Evolutionary conservation across 257 asterid genomes (phyloP).

Genomic region (Salvia miltiorrhiza): DNA sequence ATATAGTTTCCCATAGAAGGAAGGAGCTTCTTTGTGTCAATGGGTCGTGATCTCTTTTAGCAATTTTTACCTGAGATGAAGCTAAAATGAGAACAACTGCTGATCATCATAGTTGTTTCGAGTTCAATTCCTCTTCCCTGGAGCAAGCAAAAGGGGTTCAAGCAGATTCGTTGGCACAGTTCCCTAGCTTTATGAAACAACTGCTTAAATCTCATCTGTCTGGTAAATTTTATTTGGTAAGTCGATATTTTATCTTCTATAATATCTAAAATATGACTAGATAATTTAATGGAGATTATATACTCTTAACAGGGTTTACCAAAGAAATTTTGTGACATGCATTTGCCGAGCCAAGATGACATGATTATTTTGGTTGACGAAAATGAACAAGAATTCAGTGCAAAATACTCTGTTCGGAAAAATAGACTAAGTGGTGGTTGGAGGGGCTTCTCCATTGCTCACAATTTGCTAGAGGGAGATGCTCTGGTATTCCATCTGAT

Average conservation of each 20-base stretch:
- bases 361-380: slow-evolving; percentile 50
- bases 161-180: slow-evolving; percentile 29
- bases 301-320: slow-evolving; percentile 46
- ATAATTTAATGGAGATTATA: not conserved
- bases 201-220: slow-evolving; percentile 61
- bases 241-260: slow-evolving; percentile 17
- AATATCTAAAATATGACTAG: not conserved
- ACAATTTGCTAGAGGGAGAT: slow-evolving; percentile 63
- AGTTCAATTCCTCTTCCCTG: slow-evolving; percentile 27
- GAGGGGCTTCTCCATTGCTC: slow-evolving; percentile 65
- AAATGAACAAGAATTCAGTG: slow-evolving; percentile 33
- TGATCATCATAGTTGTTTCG: slow-evolving; percentile 16
- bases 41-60: slow-evolving; percentile 8
- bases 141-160: slow-evolving; percentile 35
- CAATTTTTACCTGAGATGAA: slow-evolving; percentile 16
- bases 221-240: slow-evolving; percentile 61
- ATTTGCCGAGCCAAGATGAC: slow-evolving; percentile 57
- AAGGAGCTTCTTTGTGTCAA: not conserved
- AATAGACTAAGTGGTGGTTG: slow-evolving; percentile 66
- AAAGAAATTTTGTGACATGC: slow-evolving; percentile 35
- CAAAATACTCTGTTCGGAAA: slow-evolving; percentile 41
- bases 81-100: slow-evolving; percentile 12
- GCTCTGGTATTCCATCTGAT: slow-evolving; percentile 57
- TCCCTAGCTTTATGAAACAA: slow-evolving; percentile 45
- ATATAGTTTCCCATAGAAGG: not conserved